phyloP scores from a whole-genome alignment of 2,329 filamentous ascomycete genomes.

The Scedosporium apiospermum region DNA sequence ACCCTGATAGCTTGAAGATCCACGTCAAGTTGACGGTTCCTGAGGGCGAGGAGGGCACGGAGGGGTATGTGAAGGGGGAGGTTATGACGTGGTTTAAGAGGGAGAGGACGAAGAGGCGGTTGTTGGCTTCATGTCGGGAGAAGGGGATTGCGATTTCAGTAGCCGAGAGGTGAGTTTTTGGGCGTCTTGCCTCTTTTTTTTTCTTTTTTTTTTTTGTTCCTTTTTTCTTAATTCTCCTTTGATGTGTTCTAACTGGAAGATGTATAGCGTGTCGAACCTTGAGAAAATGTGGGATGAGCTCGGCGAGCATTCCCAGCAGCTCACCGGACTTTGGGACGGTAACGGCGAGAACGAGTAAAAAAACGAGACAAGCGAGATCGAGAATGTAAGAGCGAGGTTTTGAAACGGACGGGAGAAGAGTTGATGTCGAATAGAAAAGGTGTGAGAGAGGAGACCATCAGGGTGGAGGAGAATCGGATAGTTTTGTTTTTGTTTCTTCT shows the following conservation, averaged over 20 bases:
- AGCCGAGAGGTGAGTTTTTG: constrained; percentile 27
- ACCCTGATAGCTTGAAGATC: constrained; percentile 30
- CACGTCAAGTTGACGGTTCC: constrained; percentile 25
- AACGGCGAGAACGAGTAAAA: background rate
- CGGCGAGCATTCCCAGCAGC: background rate
- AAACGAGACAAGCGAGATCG: background rate
- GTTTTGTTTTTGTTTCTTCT: too few species aligned
- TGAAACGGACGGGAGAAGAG: background rate
- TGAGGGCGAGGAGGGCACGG: constrained; percentile 14
- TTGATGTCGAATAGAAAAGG: too few species aligned
- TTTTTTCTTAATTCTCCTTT: too few species aligned
- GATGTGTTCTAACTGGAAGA: too few species aligned
- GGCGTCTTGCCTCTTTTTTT: too few species aligned
- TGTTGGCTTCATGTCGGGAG: constrained; percentile 36
- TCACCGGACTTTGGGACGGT: background rate
- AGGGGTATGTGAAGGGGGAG: constrained; percentile 29
- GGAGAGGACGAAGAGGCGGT: constrained; percentile 40
- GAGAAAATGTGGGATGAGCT: background rate
- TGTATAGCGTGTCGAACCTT: background rate
- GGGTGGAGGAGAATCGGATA: too few species aligned
- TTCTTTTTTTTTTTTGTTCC: constrained; percentile 2
- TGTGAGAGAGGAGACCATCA: too few species aligned
- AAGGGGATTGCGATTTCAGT: constrained; percentile 32
- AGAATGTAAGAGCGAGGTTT: background rate
- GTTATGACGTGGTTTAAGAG: constrained; percentile 43